phyloP scores from a whole-genome alignment of 2,329 filamentous ascomycete genomes.

The Phyllosticta citrichinensis region DNA sequence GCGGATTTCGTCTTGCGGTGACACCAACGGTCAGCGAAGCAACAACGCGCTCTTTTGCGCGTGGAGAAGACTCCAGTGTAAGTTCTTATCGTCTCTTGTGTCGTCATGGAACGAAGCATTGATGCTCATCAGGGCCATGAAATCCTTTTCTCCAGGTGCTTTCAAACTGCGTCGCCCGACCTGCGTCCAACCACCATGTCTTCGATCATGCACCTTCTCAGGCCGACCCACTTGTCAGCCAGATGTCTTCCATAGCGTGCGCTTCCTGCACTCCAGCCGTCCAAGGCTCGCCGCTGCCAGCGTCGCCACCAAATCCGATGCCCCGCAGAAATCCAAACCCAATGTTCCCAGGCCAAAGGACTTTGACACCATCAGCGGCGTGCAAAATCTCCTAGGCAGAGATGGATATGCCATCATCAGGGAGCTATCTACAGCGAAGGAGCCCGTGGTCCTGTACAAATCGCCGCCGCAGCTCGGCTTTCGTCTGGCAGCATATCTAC shows the following conservation, averaged over 20 bases:
- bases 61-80: background rate
- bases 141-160: background rate
- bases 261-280: background rate
- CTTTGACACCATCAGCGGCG: background rate
- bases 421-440: background rate
- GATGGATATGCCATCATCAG: background rate
- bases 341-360: background rate
- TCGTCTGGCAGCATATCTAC: background rate
- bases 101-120: background rate
- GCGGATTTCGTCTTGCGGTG: background rate
- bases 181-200: background rate
- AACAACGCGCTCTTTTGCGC: background rate
- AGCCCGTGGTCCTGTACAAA: background rate
- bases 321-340: background rate
- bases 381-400: background rate
- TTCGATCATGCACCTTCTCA: background rate
- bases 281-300: background rate
- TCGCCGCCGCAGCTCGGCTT: slow-evolving; percentile 4
- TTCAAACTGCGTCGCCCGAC: background rate
- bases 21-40: background rate
- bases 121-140: background rate
- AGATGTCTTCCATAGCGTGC: background rate
- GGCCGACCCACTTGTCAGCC: background rate
- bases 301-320: background rate
- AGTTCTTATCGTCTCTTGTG: background rate